Evolutionary conservation across 345 rosid genomes (phyloP).

Genomic region (Citrus medica): DNA sequence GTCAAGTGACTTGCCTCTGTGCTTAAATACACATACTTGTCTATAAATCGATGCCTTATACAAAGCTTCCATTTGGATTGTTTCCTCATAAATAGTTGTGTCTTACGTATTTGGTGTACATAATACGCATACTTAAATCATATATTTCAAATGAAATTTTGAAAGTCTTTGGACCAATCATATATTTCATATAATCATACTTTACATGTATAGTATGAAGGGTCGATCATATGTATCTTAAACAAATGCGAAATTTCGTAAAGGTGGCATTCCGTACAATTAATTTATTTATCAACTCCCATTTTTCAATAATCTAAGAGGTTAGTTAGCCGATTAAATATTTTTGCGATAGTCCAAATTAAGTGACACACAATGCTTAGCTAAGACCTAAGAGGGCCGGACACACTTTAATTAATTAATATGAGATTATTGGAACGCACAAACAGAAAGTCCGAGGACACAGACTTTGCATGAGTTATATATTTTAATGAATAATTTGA

Average conservation of each 20-base stretch:
- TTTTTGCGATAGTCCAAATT: not conserved
- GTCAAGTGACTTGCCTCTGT: too few species aligned
- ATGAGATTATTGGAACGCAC: not conserved
- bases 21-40: not conserved
- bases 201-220: not conserved
- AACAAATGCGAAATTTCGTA: not conserved
- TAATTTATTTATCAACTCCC: not conserved
- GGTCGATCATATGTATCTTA: not conserved
- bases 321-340: not conserved
- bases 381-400: not conserved
- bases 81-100: not conserved
- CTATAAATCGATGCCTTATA: not conserved
- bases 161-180: not conserved
- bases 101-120: not conserved
- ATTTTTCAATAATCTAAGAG: not conserved
- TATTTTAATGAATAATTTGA: not conserved
- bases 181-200: not conserved
- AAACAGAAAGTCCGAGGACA: not conserved
- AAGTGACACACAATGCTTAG: not conserved
- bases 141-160: too few species aligned
- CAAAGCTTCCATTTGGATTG: not conserved
- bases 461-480: not conserved
- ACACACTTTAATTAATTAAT: not conserved
- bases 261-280: not conserved
- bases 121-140: not conserved